These are phyloP conservation scores for Fusarium chuoi DNA, from an alignment of 2,329 filamentous ascomycete genomes.

Conservation along the genomic window DNA sequence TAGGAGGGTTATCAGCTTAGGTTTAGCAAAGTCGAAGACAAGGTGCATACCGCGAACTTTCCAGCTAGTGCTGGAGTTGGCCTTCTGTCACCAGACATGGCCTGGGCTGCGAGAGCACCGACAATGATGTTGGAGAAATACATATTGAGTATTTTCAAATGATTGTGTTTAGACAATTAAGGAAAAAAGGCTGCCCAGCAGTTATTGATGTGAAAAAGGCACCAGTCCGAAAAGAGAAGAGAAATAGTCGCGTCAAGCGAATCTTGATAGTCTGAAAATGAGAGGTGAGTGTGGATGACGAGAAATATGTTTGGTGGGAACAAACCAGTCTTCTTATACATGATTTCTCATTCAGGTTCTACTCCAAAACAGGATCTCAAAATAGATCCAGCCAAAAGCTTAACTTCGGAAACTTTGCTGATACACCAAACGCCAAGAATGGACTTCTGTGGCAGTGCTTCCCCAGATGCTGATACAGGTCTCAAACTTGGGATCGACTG, in stretches of 20 bases:
- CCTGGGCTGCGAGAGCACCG: constrained; percentile 19
- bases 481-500: constrained; percentile 3
- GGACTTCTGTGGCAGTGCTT: background rate
- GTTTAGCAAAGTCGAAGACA: accelerated
- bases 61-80: background rate
- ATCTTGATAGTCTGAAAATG: background rate
- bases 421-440: constrained; percentile 18
- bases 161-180: background rate
- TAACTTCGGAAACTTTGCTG: background rate
- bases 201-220: background rate
- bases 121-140: constrained; percentile 22
- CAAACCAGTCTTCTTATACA: constrained; percentile 14
- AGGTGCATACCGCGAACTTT: constrained; percentile 6
- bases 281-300: background rate
- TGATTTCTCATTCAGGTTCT: too few relatives aligned
- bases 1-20: background rate
- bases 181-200: constrained; percentile 17
- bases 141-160: background rate
- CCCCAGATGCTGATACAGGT: background rate
- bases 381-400: constrained; percentile 19
- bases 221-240: background rate
- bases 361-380: background rate
- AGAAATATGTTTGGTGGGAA: background rate
- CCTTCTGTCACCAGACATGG: background rate
- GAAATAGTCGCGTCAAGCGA: constrained; percentile 18